phyloP scores from a whole-genome alignment of 257 asterid genomes.

The Prunella vulgaris region DNA sequence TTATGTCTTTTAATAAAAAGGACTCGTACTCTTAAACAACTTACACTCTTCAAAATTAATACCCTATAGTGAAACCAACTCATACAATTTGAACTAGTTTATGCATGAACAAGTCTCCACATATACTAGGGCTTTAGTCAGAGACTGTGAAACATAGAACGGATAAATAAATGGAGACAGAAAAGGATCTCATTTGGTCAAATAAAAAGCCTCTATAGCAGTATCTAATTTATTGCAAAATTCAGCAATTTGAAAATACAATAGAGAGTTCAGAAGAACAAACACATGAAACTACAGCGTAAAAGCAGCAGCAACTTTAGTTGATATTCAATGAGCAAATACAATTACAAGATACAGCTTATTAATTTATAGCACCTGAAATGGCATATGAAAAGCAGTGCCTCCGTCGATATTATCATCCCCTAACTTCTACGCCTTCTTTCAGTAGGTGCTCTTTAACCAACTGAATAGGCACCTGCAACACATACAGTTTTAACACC shows the following conservation, averaged over 20 bases:
- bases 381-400: background rate
- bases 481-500: background rate
- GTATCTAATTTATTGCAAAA: background rate
- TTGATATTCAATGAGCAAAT: background rate
- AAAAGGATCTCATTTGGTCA: too few species aligned
- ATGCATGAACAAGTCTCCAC: too few species aligned
- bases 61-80: too few species aligned
- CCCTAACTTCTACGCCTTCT: slow-evolving; percentile 24
- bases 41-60: too few species aligned
- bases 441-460: slow-evolving; percentile 25
- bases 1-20: too few species aligned
- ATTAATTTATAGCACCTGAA: background rate
- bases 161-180: too few species aligned
- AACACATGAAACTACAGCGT: background rate
- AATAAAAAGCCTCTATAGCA: too few species aligned
- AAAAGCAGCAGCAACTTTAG: background rate
- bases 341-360: background rate
- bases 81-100: too few species aligned
- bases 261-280: background rate
- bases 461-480: slow-evolving; percentile 29
- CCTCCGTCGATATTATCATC: background rate
- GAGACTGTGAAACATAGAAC: too few species aligned
- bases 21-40: too few species aligned
- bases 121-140: too few species aligned
- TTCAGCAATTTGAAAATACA: background rate